Evolutionary conservation across 306 rosid genomes (phyloP).

Genomic region (Sesbania bispinosa): DNA sequence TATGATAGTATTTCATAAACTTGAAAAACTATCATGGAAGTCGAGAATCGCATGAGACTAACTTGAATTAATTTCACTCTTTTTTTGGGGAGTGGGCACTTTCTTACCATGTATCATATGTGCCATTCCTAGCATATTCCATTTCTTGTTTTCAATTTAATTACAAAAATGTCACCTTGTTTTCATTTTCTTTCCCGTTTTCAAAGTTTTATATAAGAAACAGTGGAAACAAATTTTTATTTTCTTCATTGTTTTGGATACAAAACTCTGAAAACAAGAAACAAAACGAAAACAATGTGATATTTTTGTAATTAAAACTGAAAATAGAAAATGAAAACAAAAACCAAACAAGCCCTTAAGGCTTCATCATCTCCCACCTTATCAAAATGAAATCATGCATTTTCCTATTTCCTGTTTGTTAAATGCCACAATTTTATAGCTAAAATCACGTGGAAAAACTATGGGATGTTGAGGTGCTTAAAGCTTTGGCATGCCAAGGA

Average conservation of each 20-base stretch:
- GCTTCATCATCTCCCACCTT: background rate
- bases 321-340: too few species aligned
- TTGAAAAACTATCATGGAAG: background rate
- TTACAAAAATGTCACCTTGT: too few species aligned
- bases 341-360: too few species aligned
- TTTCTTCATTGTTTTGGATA: too few species aligned
- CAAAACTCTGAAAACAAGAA: too few species aligned
- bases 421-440: background rate
- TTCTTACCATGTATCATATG: background rate
- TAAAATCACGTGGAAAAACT: constrained; percentile 13
- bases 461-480: background rate
- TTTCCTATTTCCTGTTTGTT: background rate
- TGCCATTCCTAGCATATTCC: constrained; percentile 4
- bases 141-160: too few species aligned
- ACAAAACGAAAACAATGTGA: too few species aligned
- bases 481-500: constrained; percentile 7
- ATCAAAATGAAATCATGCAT: background rate
- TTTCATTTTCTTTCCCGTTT: too few species aligned
- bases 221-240: too few species aligned
- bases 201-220: too few species aligned
- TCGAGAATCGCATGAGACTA: background rate
- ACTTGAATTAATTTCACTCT: background rate
- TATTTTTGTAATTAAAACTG: too few species aligned
- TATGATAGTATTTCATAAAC: background rate
- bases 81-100: background rate